Base-by-base conservation (phyloP, 1,284 basidiomycete species). In the Cryptococcus sp. region DNA sequence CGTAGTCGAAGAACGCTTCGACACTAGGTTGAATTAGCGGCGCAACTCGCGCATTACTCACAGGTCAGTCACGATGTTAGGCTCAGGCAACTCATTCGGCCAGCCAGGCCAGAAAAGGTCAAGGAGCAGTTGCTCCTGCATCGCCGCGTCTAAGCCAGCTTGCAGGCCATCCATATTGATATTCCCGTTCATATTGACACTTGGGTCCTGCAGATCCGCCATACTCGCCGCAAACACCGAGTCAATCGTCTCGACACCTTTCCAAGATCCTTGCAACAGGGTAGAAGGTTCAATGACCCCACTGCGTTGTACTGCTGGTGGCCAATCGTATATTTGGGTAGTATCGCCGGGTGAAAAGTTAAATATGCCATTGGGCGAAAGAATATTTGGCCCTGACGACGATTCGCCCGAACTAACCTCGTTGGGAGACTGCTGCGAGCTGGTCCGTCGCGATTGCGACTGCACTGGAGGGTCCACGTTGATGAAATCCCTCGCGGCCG, bases 91-190 rank as follows among this genome's bases (percentile, higher is more conserved):
- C 40, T 76, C 69, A 5, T 63, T 60, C 3, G 76, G 75, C 78
- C 78, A 80, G 0, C 77, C 76, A 3, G 78, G 78, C 73, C 74
- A 79, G 52, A 79, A 71, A 0, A 79, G 65, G 41, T 78, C 76
- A 56, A 78, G 60, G 3, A 78, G 58, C 2, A 74, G 45, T 50
- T 75, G 73, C 27, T 71, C 65, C 52, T 75, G 70, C 30, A 70
- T 52, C 0, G 60, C 63, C 10, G 66, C 68, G 35, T 71, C 68
- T 5, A 64, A 43, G 27, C 53, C 60, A n/a, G 54, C 63, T 39
- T 60, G 54, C 17, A 61, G 42, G n/a, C 51, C 57, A 42, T 60
- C 60, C 41, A 64, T 42, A 23, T 62, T 54, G 47, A 63, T 65
- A 5, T 47, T 56, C 11, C 53, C 60, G 30, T 2, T 35, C 58